phyloP scores from a whole-genome alignment of 139 green algal species.

The Picochlorum costavermella region DNA sequence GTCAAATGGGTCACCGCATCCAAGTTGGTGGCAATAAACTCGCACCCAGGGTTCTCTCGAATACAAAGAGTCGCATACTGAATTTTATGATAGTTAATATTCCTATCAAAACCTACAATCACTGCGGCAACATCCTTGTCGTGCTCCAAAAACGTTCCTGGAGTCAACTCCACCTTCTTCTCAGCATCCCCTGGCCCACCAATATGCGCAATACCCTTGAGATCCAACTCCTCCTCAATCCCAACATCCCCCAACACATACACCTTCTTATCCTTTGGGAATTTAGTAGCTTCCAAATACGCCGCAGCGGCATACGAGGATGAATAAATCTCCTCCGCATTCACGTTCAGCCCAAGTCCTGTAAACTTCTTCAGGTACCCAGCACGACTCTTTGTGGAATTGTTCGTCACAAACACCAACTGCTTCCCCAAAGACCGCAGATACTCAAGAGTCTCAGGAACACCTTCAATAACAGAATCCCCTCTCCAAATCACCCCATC shows the following conservation, averaged over 20 bases:
- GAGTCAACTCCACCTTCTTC: slow-evolving; percentile 77
- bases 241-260: slow-evolving; percentile 84
- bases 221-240: slow-evolving; percentile 92
- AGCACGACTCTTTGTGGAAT: slow-evolving; percentile 93
- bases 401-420: slow-evolving; percentile 99
- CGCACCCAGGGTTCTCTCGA: slow-evolving; percentile 92
- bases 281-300: slow-evolving; percentile 91
- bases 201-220: slow-evolving; percentile 84
- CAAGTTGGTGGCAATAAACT: slow-evolving; percentile 98
- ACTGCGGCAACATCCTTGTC: slow-evolving; percentile 89
- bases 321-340: slow-evolving; percentile 96
- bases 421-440: slow-evolving; percentile 86
- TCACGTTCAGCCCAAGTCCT: slow-evolving; percentile 78
- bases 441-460: slow-evolving; percentile 93
- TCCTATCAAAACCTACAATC: slow-evolving; percentile 94
- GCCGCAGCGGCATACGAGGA: slow-evolving; percentile 96
- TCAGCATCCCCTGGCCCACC: slow-evolving; percentile 80
- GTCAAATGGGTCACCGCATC: slow-evolving; percentile 98
- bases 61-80: slow-evolving; percentile 98
- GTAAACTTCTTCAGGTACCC: slow-evolving; percentile 96
- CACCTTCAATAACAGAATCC: slow-evolving; percentile 92
- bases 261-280: slow-evolving; percentile 88
- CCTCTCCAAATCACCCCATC: slow-evolving; percentile 98
- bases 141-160: slow-evolving; percentile 80
- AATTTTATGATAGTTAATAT: slow-evolving; percentile 99